phyloP scores from a whole-genome alignment of 495 filamentous ascomycete genomes.

The Chaetomium fimeti region DNA sequence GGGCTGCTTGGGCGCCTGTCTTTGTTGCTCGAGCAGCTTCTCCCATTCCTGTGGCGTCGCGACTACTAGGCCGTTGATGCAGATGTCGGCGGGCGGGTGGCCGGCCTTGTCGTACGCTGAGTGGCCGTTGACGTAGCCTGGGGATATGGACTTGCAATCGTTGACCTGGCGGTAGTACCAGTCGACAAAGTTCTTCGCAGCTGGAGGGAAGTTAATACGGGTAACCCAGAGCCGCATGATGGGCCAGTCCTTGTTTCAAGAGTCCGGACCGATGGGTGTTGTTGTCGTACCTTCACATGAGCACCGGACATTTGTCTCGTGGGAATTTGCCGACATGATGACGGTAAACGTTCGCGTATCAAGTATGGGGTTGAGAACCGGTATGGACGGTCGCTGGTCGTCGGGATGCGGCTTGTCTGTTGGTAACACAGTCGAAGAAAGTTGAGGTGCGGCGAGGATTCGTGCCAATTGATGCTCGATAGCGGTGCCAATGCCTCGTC shows the following conservation, averaged over 20 bases:
- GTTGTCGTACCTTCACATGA: constrained; percentile 36
- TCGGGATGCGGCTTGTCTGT: not conserved
- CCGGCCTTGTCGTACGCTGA: constrained; percentile 33
- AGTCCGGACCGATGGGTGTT: constrained; percentile 9
- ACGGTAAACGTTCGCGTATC: not conserved
- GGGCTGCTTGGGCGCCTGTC: constrained; percentile 17
- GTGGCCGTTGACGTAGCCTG: constrained; percentile 42
- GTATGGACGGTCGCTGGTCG: not conserved
- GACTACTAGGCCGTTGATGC: constrained; percentile 44
- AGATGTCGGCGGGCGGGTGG: constrained; percentile 44
- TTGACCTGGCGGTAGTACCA: constrained; percentile 45
- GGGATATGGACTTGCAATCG: constrained; percentile 34
- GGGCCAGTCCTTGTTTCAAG: constrained; percentile 5
- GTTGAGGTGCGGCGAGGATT: not conserved
- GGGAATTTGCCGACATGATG: constrained; percentile 17
- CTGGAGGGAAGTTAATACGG: constrained; percentile 28
- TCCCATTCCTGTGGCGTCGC: constrained; percentile 43
- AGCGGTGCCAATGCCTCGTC: not conserved
- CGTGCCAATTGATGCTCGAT: not conserved
- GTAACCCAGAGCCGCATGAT: constrained; percentile 6
- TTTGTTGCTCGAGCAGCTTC: constrained; percentile 40
- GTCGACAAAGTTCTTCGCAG: constrained; percentile 43
- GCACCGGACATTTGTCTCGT: constrained; percentile 29
- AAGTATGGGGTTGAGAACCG: not conserved
- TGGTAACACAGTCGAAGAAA: not conserved